Conservation (phyloP, 495 filamentous ascomycete genomes). For the Penicillium lagena region DNA sequence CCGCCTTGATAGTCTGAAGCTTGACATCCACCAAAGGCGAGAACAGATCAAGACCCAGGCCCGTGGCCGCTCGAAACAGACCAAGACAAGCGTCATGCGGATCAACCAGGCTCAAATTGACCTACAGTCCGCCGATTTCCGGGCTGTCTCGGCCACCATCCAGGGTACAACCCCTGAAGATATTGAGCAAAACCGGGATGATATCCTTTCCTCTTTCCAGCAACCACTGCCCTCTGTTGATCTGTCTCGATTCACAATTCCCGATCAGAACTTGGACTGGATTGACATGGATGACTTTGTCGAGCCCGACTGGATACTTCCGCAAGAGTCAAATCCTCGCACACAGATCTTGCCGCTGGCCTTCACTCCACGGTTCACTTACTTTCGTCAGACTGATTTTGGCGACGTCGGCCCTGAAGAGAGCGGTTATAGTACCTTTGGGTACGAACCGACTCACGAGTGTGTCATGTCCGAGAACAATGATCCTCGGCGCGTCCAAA, state of each 20-base stretch:
- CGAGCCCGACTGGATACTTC: conserved; percentile 92
- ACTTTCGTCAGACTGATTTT: conserved; percentile 96
- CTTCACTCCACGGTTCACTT: conserved; percentile 89
- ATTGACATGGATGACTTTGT: conserved; percentile 99
- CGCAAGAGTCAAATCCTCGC: conserved; percentile 82
- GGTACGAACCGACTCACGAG: conserved; percentile 83
- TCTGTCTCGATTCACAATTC: conserved; percentile 86
- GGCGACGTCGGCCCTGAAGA: conserved; percentile 61
- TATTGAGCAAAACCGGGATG: conserved; percentile 54
- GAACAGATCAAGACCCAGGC: conserved; percentile 82
- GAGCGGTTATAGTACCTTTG: conserved; percentile 75
- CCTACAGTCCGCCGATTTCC: conserved; percentile 84
- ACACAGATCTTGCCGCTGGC: conserved; percentile 90
- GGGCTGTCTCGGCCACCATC: conserved; percentile 89
- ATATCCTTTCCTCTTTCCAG: conserved; percentile 50
- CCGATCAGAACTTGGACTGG: conserved; percentile 90
- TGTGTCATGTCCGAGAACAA: conserved; percentile 94
- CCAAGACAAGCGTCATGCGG: conserved; percentile 82
- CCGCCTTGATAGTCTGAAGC: conserved; percentile 88
- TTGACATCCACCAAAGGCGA: conserved; percentile 90
- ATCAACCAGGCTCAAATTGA: conserved; percentile 92
- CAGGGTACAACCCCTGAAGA: conserved; percentile 69
- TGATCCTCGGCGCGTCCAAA: conserved; percentile 85
- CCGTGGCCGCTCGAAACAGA: conserved; percentile 62
- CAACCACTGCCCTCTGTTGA: conserved; percentile 52